Evolutionary conservation across 148 eudicot genomes (phyloP), one percentile per base, ranked within the genome.

Genomic region (Vaccinium darrowii): DNA sequence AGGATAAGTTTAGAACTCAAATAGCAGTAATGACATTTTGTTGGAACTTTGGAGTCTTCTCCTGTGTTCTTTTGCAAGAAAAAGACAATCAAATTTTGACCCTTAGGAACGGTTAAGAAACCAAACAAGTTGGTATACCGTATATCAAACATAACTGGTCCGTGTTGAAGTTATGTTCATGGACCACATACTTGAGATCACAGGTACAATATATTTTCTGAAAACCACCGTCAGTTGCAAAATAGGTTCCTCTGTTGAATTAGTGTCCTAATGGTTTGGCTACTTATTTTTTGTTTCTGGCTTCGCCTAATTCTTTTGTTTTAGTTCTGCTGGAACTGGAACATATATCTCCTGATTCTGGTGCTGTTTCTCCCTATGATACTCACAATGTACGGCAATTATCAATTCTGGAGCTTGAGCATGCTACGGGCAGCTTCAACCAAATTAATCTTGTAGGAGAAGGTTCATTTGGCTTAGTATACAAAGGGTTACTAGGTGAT

Each of bases 401-500:
- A 39, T 54, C 81, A 77, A 25, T 84, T 43, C 7, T 57, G 58
- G 85, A 84, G 81, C 81, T 84, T 57, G 81, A 84, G 50, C 85
- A 77, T 23, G 85, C 85, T 11, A 84, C 85, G 0, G 67, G 81
- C 62, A 84, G 60, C 56, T 84, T 84, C 81, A 84, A 77, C 58
- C 58, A 49, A n/a, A 84, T 30, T 51, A 84, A 84, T 54, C 25
- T 77, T 47, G 25, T 84, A 39, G 85, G 81, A 25, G 73, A 84
- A 76, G 81, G 81, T n/a, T 57, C 51, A 58, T 84, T 84, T 77
- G 85, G 85, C 36, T 58, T 76, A 49, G 85, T 84, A 23, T 84
- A 84, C 85, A 84, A 84, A 84, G 85, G 81, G 51, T 84, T 84
- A 21, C 85, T 84, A 15, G 15, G 16, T 84, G 85, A 84, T 84